A percentile compares a stretch with the other conserved stretches of the same genome.
These are phyloP conservation scores for Circinella umbellata DNA, from an alignment of 371 early-diverging fungal species.

Conservation along the genomic window DNA sequence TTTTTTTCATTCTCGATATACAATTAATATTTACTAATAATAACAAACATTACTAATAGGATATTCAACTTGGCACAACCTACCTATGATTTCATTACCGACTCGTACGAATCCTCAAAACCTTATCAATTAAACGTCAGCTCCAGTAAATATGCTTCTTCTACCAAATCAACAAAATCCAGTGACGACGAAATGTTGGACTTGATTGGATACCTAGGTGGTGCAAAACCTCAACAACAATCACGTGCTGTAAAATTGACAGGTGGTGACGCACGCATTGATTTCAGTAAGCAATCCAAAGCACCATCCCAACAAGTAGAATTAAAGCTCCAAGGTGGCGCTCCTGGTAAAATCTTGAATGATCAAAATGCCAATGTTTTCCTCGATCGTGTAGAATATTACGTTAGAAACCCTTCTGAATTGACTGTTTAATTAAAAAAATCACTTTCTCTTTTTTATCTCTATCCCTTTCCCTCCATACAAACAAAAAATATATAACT, in stretches of 20 bases:
- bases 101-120: constrained; percentile 40
- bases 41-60: constrained; percentile 19
- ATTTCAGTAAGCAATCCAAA: constrained; percentile 27
- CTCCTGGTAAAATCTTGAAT: constrained; percentile 39
- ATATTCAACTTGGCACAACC: constrained; percentile 50
- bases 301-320: constrained; percentile 29
- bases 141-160: constrained; percentile 19
- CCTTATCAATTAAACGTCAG: constrained; percentile 43
- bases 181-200: constrained; percentile 37
- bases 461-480: no score
- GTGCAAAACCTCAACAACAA: constrained; percentile 16
- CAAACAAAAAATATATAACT: no score
- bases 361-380: constrained; percentile 45
- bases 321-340: constrained; percentile 43
- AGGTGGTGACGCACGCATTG: constrained; percentile 23
- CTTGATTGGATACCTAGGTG: constrained; percentile 46
- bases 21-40: not conserved
- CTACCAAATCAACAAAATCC: constrained; percentile 14
- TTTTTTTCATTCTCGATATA: no score
- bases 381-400: constrained; percentile 55
- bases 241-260: constrained; percentile 25
- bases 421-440: constrained; percentile 20
- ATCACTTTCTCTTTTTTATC: no score
- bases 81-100: constrained; percentile 53
- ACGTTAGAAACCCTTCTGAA: constrained; percentile 50